These are phyloP conservation scores for Westerdykella ornata DNA, from an alignment of 2,329 filamentous ascomycete species.

Conservation along the genomic window DNA sequence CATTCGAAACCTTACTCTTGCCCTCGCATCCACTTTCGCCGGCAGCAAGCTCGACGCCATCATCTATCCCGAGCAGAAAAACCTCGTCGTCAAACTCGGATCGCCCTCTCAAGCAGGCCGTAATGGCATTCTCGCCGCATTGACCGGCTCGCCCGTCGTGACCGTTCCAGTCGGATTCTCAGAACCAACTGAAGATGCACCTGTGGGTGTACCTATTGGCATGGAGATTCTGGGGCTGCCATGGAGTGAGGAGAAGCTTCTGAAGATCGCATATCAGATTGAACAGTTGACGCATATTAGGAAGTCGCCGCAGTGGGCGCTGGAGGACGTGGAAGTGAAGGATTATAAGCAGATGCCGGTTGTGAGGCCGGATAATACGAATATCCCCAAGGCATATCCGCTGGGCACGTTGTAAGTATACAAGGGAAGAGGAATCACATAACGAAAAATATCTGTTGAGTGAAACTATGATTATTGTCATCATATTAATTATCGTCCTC, in stretches of 20 bases:
- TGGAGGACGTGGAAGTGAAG: slow-evolving; percentile 34
- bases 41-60: slow-evolving; percentile 49
- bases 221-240: slow-evolving; percentile 57
- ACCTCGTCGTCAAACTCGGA: slow-evolving; percentile 55
- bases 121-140: slow-evolving; percentile 51
- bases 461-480: too few relatives aligned
- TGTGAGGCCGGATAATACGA: slow-evolving; percentile 39
- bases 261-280: slow-evolving; percentile 49
- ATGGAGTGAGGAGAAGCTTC: slow-evolving; percentile 50
- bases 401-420: slow-evolving; percentile 37
- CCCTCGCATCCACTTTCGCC: slow-evolving; percentile 48
- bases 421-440: too few relatives aligned
- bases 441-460: too few relatives aligned
- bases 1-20: slow-evolving; percentile 49
- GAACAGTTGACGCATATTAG: slow-evolving; percentile 44
- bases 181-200: slow-evolving; percentile 43
- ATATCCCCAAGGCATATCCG: slow-evolving; percentile 45
- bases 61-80: slow-evolving; percentile 60
- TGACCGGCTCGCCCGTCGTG: slow-evolving; percentile 50
- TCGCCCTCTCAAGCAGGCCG: slow-evolving; percentile 52
- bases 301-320: slow-evolving; percentile 44
- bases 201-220: slow-evolving; percentile 55
- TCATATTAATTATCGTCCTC: too few relatives aligned
- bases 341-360: slow-evolving; percentile 42
- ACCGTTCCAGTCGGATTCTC: slow-evolving; percentile 52